These are phyloP conservation scores for Apiospora kogelbergensis DNA, from an alignment of 2,329 filamentous ascomycete genomes.

Conservation along the genomic window DNA sequence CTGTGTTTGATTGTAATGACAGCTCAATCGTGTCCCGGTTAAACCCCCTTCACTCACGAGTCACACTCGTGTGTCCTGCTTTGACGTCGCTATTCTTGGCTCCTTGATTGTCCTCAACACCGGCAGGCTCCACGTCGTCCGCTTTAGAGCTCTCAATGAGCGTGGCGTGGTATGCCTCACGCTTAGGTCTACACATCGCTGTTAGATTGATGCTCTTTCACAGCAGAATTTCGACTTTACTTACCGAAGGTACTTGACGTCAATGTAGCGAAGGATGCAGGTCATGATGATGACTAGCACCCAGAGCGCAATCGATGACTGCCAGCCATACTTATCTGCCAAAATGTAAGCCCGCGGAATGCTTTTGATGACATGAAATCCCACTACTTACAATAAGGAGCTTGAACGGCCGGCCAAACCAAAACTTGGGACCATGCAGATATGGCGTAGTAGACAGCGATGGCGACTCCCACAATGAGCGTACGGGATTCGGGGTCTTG, in stretches of 20 bases:
- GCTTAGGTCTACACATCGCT: not conserved
- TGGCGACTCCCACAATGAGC: constrained; percentile 47
- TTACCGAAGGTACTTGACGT: constrained; percentile 40
- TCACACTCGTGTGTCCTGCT: not conserved
- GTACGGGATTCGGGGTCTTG: constrained; percentile 50
- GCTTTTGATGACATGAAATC: not conserved
- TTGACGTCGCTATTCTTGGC: not conserved
- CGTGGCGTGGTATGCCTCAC: constrained; percentile 7
- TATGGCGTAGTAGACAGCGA: constrained; percentile 50
- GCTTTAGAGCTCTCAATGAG: constrained; percentile 5
- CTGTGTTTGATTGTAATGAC: not conserved
- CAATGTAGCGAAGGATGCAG: constrained; percentile 41
- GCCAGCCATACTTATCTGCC: constrained; percentile 46
- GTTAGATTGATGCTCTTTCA: not conserved
- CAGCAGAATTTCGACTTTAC: not conserved
- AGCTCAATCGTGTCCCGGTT: not conserved
- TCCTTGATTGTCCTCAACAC: not conserved
- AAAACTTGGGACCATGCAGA: constrained; percentile 52
- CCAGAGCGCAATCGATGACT: constrained; percentile 44
- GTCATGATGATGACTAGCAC: constrained; percentile 46
- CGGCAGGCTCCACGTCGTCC: not conserved
- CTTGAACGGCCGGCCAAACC: constrained; percentile 51
- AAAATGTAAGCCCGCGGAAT: not conserved
- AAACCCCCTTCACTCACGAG: not conserved
- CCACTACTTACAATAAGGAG: constrained; percentile 42